Percentiles rank a stretch among this genome's conserved stretches.
These are phyloP conservation scores for Senecio squalidus DNA, from an alignment of 140 eudicot genomes.

Conservation along the genomic window DNA sequence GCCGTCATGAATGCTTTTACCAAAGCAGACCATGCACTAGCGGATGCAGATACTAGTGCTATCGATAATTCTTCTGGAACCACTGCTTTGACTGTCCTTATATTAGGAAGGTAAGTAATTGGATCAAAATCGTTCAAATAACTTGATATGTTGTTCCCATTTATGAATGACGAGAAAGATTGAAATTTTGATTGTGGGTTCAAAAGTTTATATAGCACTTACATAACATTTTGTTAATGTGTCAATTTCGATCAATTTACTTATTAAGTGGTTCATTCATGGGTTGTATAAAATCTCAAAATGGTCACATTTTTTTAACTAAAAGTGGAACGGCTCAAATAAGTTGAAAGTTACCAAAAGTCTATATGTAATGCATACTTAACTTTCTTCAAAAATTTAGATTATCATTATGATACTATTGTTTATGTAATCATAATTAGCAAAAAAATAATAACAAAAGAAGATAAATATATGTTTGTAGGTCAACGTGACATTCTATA, in stretches of 20 bases:
- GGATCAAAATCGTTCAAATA: neutral
- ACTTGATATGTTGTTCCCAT: neutral
- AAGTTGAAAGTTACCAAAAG: neutral
- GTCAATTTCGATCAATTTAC: neutral
- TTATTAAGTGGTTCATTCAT: neutral
- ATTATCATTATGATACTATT: too few species aligned
- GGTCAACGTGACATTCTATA: neutral
- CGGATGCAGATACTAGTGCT: constrained; percentile 61
- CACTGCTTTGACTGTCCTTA: constrained; percentile 63
- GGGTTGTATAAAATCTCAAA: too few species aligned
- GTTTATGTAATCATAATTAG: too few species aligned
- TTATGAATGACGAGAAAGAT: neutral
- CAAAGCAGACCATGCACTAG: constrained; percentile 64
- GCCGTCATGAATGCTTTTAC: constrained; percentile 68
- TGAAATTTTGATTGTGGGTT: neutral
- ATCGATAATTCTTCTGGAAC: constrained; percentile 74
- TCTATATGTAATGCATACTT: neutral
- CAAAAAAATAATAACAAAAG: too few species aligned
- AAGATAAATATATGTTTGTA: too few species aligned
- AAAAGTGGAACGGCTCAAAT: neutral
- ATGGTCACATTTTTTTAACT: too few species aligned
- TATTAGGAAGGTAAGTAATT: constrained; percentile 57
- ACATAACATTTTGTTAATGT: too few species aligned
- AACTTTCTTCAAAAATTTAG: neutral
- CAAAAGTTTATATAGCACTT: neutral